phyloP scores from a whole-genome alignment of 1,284 basidiomycete genomes.

The Pseudozyma sp. region DNA sequence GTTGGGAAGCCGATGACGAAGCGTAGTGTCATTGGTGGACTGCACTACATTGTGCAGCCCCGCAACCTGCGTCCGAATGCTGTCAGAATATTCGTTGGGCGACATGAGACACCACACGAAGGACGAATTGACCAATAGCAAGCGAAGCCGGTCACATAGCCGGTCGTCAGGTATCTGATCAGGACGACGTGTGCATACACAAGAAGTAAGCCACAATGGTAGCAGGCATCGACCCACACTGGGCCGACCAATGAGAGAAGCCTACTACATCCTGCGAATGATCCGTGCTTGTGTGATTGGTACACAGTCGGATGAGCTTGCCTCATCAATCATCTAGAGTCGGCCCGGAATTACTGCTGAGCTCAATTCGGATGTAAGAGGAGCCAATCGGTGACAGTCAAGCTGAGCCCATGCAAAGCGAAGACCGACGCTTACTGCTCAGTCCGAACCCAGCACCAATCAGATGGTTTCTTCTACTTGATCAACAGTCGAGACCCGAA shows the following conservation, averaged over 20 bases:
- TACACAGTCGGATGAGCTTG: not conserved
- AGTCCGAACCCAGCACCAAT: constrained; percentile 4
- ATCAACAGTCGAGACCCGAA: not conserved
- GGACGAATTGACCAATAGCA: not conserved
- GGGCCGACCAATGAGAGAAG: not conserved
- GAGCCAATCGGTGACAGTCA: constrained; percentile 1
- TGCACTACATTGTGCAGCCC: constrained; percentile 1
- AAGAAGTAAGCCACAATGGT: constrained; percentile 1
- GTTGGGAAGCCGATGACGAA: not conserved
- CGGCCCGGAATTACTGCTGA: not conserved
- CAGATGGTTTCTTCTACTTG: not conserved
- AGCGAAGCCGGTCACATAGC: not conserved
- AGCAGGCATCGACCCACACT: not conserved
- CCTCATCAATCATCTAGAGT: not conserved
- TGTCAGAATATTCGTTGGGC: constrained; percentile 17
- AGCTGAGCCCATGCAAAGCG: not conserved
- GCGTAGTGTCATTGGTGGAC: constrained; percentile 5
- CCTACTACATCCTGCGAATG: not conserved
- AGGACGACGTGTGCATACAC: not conserved
- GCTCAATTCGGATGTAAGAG: not conserved
- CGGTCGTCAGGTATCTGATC: constrained; percentile 1
- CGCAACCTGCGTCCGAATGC: not conserved
- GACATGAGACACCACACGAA: not conserved
- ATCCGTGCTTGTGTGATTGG: not conserved
- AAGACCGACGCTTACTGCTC: constrained; percentile 2